Evolutionary conservation across 257 asterid species (phyloP), one percentile per base, ranked within the genome.

Genomic region (Fraxinus americana): DNA sequence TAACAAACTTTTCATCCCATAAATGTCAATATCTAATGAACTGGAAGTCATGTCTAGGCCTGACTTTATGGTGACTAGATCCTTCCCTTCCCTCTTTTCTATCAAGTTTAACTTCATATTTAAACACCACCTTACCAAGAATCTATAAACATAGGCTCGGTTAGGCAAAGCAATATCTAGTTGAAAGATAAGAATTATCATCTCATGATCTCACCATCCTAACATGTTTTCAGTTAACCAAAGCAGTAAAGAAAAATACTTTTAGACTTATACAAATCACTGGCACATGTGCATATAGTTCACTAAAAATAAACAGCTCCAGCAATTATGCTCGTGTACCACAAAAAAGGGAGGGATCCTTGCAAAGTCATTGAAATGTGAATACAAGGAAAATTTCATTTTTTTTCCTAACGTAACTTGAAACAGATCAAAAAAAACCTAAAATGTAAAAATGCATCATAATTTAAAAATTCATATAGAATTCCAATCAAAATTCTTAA

Each of bases 31-130:
- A 38, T 38, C 41, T 38, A 8, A 38, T 38, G 41, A 38, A 38
- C 41, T 38, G 41, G 39, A 38, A 38, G 10, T 38, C 93, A 1
- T 57, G 29, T 21, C 29, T 50, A 13, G 21, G 63, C 63, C 19
- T 54, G 63, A 54, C 9, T 5, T 54, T 54, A 17, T 54, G 63
- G 67, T 59, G 30, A 59, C 67, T n/a, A 32, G 35, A 2, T 23
- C 67, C 12, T n/a, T 8, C 12, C 29, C 29, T 23, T 9, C 67
- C 30, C n/a, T 43, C 57, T 48, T 48, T 48, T 19, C 57, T 48
- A 13, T 14, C 57, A 48, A 48, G n/a, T 14, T 48, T 48, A 48
- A 48, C 57, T 48, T 48, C 6, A 6, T 57, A 25, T 57, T 54
- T 21, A 23, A 63, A 25, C 34, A 63, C 34, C 34, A 63, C 35